These are phyloP conservation scores for Vigna mungo DNA, from an alignment of 306 rosid species.

Conservation along the genomic window DNA sequence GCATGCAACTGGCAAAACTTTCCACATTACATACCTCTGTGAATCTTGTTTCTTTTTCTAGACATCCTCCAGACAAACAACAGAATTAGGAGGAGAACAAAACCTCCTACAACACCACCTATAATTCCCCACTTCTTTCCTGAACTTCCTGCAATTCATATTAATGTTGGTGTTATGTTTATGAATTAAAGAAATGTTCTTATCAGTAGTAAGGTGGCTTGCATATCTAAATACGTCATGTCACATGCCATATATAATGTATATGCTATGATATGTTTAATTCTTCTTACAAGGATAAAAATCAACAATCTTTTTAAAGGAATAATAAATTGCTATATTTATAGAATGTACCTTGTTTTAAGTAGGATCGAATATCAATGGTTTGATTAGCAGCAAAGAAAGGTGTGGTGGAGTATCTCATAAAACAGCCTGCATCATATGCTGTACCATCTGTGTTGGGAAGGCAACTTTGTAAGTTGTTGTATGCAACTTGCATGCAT, in stretches of 20 bases:
- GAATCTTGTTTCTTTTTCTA: slow-evolving; percentile 39
- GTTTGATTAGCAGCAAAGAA: slow-evolving; percentile 6
- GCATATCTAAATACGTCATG: too few relatives aligned
- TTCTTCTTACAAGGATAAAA: too few relatives aligned
- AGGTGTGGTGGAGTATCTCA: slow-evolving; percentile 43
- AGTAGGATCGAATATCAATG: slow-evolving; percentile 42
- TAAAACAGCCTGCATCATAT: slow-evolving; percentile 68
- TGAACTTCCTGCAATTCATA: slow-evolving; percentile 33
- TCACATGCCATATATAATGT: too few relatives aligned
- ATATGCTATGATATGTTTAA: too few relatives aligned
- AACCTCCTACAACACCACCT: slow-evolving; percentile 62
- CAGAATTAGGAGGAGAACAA: slow-evolving; percentile 50
- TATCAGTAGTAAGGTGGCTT: background rate
- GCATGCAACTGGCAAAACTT: too few relatives aligned
- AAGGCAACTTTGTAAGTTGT: slow-evolving; percentile 52
- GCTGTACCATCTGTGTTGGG: slow-evolving; percentile 57
- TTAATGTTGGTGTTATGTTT: background rate
- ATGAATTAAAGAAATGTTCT: background rate
- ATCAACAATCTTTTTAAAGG: too few relatives aligned
- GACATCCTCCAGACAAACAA: slow-evolving; percentile 44
- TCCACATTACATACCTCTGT: slow-evolving; percentile 50
- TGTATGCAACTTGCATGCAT: slow-evolving; percentile 56
- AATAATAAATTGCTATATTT: too few relatives aligned
- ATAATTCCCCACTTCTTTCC: slow-evolving; percentile 59
- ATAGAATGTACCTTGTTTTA: slow-evolving; percentile 31